Evolutionary conservation across 495 filamentous ascomycete species (phyloP), one percentile per base, ranked within the genome.

Genomic region (Polyplosphaeria fusca): DNA sequence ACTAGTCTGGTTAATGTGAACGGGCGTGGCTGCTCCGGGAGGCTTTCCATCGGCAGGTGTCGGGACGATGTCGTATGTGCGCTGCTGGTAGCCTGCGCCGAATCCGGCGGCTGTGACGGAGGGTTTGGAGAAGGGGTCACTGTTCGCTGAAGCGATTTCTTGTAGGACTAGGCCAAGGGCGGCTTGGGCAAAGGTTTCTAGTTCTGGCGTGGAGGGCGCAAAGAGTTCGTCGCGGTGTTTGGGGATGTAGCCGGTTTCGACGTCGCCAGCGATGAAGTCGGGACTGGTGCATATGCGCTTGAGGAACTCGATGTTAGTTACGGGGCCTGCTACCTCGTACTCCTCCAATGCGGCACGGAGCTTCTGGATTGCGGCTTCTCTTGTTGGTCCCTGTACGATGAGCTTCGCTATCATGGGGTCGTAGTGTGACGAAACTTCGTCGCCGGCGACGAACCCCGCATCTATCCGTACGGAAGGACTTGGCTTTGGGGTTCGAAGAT

Each of bases 391-490:
- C 23, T 83, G 79, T n/a, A 96, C 91, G 58, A 99, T 97, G 50
- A 99, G 78, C 70, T 99, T 99, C 38, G 94, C 86, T 58, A 99
- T 96, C 93, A 99, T 97, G 4, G 93, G 92, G 62, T 99, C 93
- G 71, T 97, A 99, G 48, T 93, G 85, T n/a, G 91, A 86, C 0
- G 91, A 94, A 0, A 99, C 85, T 57, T 91, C 87, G 67, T 97
- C 92, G 16, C 94, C 94, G 59, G 87, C 77, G 12, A 89, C 79
- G 65, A 97, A 97, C 0, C 94, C 94, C 5, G 90, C 87, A 66
- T 99, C 93, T 52, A 99, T 89, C 24, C 93, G 82, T 39, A 96
- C 80, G 55, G 86, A 85, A 2, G 86, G 79, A 11, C 79, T 79
- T 0, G 74, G 66, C n/a, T 72, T 69, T 0, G 94, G 93, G 0